These are phyloP conservation scores for Penicillium paradoxum DNA, from an alignment of 495 filamentous ascomycete species.

Conservation along the genomic window DNA sequence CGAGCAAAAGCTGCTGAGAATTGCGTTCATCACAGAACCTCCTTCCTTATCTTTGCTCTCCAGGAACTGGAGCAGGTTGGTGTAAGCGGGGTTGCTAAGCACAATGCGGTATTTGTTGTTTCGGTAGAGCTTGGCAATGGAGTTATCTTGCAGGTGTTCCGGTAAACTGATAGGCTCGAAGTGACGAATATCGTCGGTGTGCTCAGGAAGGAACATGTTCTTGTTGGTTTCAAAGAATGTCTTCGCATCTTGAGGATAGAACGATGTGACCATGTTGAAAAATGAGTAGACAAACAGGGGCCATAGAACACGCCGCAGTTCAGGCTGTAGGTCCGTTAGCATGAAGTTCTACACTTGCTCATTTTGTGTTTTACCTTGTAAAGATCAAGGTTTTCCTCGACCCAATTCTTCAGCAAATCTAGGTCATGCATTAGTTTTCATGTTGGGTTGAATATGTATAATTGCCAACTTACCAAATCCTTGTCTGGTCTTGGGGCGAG, in stretches of 20 bases:
- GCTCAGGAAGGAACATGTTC: conserved; percentile 64
- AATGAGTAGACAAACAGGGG: conserved; percentile 93
- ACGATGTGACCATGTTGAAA: conserved; percentile 71
- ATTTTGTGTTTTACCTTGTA: conserved; percentile 64
- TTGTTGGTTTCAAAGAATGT: conserved; percentile 64
- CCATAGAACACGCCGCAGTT: conserved; percentile 80
- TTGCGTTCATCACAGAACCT: conserved; percentile 65
- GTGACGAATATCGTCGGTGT: conserved; percentile 67
- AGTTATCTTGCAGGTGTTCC: conserved; percentile 68
- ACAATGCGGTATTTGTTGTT: conserved; percentile 83
- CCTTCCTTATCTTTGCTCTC: conserved; percentile 77
- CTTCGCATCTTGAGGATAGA: conserved; percentile 63
- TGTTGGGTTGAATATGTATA: not conserved
- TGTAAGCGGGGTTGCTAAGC: conserved; percentile 71
- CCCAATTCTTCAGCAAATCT: conserved; percentile 69
- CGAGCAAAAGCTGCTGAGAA: conserved; percentile 69
- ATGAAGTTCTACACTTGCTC: not conserved
- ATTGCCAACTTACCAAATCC: conserved; percentile 56
- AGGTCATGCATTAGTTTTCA: conserved; percentile 15
- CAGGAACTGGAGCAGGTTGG: conserved; percentile 78
- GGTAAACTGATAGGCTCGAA: conserved; percentile 66
- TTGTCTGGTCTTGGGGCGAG: conserved; percentile 67
- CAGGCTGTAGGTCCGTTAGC: conserved; percentile 56
- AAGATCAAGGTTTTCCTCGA: conserved; percentile 83
- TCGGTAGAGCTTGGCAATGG: conserved; percentile 68